Evolutionary conservation across 1,284 basidiomycete genomes (phyloP), one percentile per base, ranked within the genome.

Genomic region (Sanghuangporus weigelae): DNA sequence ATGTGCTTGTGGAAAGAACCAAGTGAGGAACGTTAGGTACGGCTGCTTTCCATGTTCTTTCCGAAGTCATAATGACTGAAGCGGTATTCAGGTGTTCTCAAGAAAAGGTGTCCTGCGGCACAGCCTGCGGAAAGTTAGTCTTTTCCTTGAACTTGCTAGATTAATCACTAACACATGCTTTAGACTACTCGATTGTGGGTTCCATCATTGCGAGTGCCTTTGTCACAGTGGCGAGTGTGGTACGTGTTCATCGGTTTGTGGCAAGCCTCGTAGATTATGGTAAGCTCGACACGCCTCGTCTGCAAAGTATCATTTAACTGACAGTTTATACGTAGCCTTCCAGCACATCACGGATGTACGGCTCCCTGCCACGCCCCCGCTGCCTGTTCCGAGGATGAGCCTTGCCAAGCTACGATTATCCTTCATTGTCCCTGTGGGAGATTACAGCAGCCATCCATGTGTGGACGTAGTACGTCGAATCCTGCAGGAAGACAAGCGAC

Each of bases 1-100:
- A 1, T 98, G 95, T 71, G 92, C 91, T 0, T 98, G 95, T 71
- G 92, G 93, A 11, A 96, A 95, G 82, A 90, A 88, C 70, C 76
- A 75, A 40, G 79, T 95, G 0, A 78, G 75, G 14, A 89, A 92
- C 67, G 77, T 89, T 3, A 79, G 85, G 63, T 63, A 59, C 3
- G 48, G 35, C n/a, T 50, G 10, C 12, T 14, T 11, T 19, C 49
- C 8, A 31, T 63, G 39, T 39, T 48, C 16, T 26, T 51, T 16
- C 12, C 4, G 38, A 8, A 16, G 7, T 31, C 8, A 2, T 46
- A n/a, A 46, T 46, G 21, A 2, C 21, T n/a, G 7, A 7, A 6
- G 6, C 11, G 7, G 7, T 14, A 26, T 54, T 8, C 23, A 58
- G 63, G 46, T 97, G 95, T 73, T 92, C 92, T 3, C 84, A 90